Evolutionary conservation across 2,329 filamentous ascomycete genomes (phyloP).

Genomic region (Arthroderma uncinatum): DNA sequence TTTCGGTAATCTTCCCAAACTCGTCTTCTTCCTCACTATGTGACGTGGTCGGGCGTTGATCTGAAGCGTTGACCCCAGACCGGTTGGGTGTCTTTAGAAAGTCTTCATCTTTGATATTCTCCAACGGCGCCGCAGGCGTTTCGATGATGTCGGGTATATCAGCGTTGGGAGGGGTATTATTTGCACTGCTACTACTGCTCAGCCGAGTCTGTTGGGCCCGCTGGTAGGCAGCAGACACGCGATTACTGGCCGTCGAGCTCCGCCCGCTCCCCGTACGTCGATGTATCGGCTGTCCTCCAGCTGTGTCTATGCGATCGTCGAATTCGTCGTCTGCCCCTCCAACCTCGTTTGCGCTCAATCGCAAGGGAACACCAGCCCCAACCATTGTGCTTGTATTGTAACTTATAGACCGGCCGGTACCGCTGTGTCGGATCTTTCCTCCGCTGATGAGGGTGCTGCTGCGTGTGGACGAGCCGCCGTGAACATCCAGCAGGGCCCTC

Average conservation of each 20-base stretch:
- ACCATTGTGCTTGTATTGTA: conserved; percentile 66
- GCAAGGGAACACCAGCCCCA: conserved; percentile 75
- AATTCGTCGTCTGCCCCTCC: conserved; percentile 77
- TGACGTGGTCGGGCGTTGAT: conserved; percentile 19
- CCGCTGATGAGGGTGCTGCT: conserved; percentile 52
- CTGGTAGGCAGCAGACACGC: conserved; percentile 37
- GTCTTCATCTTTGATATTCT: conserved; percentile 18
- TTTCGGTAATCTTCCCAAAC: conserved; percentile 45
- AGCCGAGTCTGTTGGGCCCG: conserved; percentile 22
- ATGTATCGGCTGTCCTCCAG: conserved; percentile 34
- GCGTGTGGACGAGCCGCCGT: conserved; percentile 48
- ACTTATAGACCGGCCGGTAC: conserved; percentile 64
- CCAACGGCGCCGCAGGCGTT: conserved; percentile 23
- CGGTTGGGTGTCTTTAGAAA: background rate
- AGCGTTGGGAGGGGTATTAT: conserved; percentile 38
- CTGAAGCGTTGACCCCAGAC: background rate
- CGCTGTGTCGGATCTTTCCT: conserved; percentile 81
- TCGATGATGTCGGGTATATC: conserved; percentile 35
- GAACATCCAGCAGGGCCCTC: conserved; percentile 72
- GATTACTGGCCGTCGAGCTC: conserved; percentile 44
- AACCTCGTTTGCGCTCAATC: conserved; percentile 89
- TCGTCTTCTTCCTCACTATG: conserved; percentile 39
- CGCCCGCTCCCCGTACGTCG: conserved; percentile 47
- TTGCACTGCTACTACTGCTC: conserved; percentile 41
- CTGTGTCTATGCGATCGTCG: conserved; percentile 41